phyloP scores from a whole-genome alignment of 2,329 filamentous ascomycete genomes.

The Myrmaecium sp. region DNA sequence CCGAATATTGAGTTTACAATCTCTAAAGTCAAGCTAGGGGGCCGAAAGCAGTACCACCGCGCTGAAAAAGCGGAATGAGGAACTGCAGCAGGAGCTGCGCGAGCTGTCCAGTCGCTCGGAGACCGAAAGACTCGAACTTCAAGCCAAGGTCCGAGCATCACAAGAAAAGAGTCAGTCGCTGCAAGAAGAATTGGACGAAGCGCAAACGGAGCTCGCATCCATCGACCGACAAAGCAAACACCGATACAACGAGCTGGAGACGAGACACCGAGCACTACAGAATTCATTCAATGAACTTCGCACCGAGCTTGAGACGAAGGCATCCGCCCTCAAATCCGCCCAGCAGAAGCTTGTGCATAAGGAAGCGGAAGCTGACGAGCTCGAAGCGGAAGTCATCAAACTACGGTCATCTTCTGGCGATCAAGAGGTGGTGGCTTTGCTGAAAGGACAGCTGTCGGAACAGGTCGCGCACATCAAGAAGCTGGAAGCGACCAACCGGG shows the following conservation, averaged over 20 bases:
- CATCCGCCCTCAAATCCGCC: constrained; percentile 38
- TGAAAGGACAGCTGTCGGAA: constrained; percentile 76
- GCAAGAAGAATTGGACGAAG: constrained; percentile 72
- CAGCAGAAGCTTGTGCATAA: constrained; percentile 53
- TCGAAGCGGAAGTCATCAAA: constrained; percentile 71
- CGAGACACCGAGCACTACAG: constrained; percentile 41
- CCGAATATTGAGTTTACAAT: background rate
- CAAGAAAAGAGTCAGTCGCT: constrained; percentile 57
- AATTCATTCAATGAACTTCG: constrained; percentile 42
- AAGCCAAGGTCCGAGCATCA: constrained; percentile 35
- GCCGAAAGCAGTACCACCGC: constrained; percentile 36
- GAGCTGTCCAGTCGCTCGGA: constrained; percentile 35
- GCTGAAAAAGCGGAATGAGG: constrained; percentile 39
- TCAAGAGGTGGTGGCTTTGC: constrained; percentile 65
- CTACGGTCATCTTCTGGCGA: constrained; percentile 79
- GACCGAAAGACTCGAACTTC: constrained; percentile 38
- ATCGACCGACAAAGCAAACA: constrained; percentile 49
- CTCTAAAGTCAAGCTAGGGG: constrained; percentile 16
- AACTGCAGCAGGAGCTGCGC: constrained; percentile 35
- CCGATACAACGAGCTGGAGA: constrained; percentile 42
- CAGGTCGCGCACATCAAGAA: constrained; percentile 83
- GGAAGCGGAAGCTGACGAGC: constrained; percentile 51
- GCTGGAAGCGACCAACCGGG: constrained; percentile 63
- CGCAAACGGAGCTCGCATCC: constrained; percentile 54
- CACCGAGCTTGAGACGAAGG: constrained; percentile 39